Evolutionary conservation across 768 basidiomycete genomes (phyloP), one percentile per base, ranked within the genome.

Genomic region (Lentinula sp.): DNA sequence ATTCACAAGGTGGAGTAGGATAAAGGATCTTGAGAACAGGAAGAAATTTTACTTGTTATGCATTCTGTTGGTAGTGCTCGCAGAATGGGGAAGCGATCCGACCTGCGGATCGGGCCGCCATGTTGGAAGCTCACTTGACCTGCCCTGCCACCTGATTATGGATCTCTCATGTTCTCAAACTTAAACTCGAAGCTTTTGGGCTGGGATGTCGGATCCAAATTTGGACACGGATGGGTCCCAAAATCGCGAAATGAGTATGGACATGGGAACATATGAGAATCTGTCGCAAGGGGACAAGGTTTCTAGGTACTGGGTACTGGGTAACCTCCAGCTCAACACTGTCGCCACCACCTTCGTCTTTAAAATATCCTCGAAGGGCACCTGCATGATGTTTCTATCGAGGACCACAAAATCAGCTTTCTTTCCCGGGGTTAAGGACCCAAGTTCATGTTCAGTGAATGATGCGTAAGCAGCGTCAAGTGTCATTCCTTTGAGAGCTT

Each of bases 401-500:
- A 95, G 79, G 2, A 97, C 75, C 43, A 95, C 90, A 65, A 90
- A 93, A 71, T 98, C 95, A 2, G 94, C 95, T 64, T 85, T 84
- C 71, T 93, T 94, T 3, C 94, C 93, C 0, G 80, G 74, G 1
- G 74, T 75, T 37, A 98, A 80, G 0, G 88, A 90, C 1, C 95
- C 95, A 1, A 87, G 74, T 6, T 77, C 76, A 16, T 82, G 70
- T 68, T 94, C 92, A 1, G 85, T 76, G 67, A 95, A 95, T 0
- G 90, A 84, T 0, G 95, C 95, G 65, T 92, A 94, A 1, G 95
- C 95, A 0, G 93, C 86, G 64, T 93, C 92, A 35, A 90, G 75
- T 0, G 95, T 96, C 89, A 95, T 93, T 10, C 95, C 91, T 71
- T 88, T 90, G 33, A 98, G 77, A 0, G 95, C 91, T 71, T 98